Evolutionary conservation across 2,329 filamentous ascomycete genomes (phyloP), one percentile per base, ranked within the genome.

Genomic region (Diaporthe helianthi): DNA sequence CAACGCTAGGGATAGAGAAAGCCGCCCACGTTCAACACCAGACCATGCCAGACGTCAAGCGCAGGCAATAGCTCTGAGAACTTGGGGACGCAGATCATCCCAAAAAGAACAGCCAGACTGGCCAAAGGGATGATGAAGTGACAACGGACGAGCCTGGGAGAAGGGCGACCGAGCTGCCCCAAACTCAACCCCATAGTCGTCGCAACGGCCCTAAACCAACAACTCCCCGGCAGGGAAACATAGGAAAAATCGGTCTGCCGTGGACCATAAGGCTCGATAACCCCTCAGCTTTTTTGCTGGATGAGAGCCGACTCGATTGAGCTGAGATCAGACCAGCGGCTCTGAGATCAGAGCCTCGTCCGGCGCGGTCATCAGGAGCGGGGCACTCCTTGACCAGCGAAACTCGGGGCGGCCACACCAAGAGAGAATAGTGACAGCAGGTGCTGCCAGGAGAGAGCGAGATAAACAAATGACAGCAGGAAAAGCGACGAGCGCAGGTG

Each of bases 221-320:
- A 22, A 31, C 22, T 19, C n/a, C 47, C 47, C 47, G 60, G 47
- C 53, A 61, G 33, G 19, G 36, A 33, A 33, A 71, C 69, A 71
- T 61, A 66, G 53, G 66, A 69, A 71, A 71, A 71, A 41, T 33
- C 26, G 29, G 46, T 61, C 66, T 53, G 49, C 33, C 58, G 29
- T 24, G 22, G 46, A 13, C 15, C 22, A 2, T 29, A 51, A 53
- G 55, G 46, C 68, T 44, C 63, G 26, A 67, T 61, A 47, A 53
- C 66, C 47, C 29, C 69, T 60, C 31, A 12, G 19, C 26, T 44
- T 24, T 17, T 26, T 12, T 26, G 41, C 41, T 47, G 19, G 24
- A 3, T 33, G 6, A 61, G 41, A 24, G 29, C 44, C 19, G 58
- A 19, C 10, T 4, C 3, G 44, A 49, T 63, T 29, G 19, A 46